Evolutionary conservation across 1,139 yeast genomes (phyloP).

Genomic region (Geotrichum cucujoidarum): DNA sequence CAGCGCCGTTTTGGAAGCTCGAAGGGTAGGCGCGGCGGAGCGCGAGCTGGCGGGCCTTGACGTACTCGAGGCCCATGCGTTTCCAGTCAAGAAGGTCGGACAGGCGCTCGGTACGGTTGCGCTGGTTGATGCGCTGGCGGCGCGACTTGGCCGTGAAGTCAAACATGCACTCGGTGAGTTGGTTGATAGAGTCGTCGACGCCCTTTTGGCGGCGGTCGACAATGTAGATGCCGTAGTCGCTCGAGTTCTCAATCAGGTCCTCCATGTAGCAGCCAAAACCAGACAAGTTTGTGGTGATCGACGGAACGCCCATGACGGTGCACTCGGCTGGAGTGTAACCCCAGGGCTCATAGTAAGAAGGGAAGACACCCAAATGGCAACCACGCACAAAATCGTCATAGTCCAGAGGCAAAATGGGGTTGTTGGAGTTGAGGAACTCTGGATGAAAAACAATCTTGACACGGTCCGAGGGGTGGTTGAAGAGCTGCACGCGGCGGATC

Average conservation of each 20-base stretch:
- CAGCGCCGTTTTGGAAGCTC: slow-evolving; percentile 47
- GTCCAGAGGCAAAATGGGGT: slow-evolving; percentile 90
- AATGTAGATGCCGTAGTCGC: slow-evolving; percentile 94
- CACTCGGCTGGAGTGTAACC: slow-evolving; percentile 99
- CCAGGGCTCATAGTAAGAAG: slow-evolving; percentile 98
- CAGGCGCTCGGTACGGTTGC: slow-evolving; percentile 92
- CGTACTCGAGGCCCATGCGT: slow-evolving; percentile 94
- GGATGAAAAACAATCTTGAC: slow-evolving; percentile 97
- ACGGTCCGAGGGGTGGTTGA: slow-evolving; percentile 83
- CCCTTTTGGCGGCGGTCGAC: slow-evolving; percentile 92
- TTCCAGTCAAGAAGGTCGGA: slow-evolving; percentile 94
- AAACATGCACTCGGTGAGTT: slow-evolving; percentile 82
- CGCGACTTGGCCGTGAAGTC: slow-evolving; percentile 83
- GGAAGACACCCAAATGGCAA: slow-evolving; percentile 96
- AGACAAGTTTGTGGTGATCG: slow-evolving; percentile 92
- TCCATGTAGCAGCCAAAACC: slow-evolving; percentile 99
- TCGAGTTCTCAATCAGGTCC: slow-evolving; percentile 87
- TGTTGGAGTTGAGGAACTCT: slow-evolving; percentile 89
- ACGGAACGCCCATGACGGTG: slow-evolving; percentile 98
- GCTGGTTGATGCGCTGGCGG: slow-evolving; percentile 95
- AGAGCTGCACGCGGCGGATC: slow-evolving; percentile 84
- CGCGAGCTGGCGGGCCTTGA: slow-evolving; percentile 89
- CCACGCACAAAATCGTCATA: slow-evolving; percentile 98
- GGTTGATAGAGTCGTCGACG: slow-evolving; percentile 90
- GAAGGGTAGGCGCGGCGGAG: slow-evolving; percentile 92